A percentile compares a stretch with the other conserved stretches of the same genome.
phyloP scores from a whole-genome alignment of 306 rosid genomes.

The Trifolium pratense region DNA sequence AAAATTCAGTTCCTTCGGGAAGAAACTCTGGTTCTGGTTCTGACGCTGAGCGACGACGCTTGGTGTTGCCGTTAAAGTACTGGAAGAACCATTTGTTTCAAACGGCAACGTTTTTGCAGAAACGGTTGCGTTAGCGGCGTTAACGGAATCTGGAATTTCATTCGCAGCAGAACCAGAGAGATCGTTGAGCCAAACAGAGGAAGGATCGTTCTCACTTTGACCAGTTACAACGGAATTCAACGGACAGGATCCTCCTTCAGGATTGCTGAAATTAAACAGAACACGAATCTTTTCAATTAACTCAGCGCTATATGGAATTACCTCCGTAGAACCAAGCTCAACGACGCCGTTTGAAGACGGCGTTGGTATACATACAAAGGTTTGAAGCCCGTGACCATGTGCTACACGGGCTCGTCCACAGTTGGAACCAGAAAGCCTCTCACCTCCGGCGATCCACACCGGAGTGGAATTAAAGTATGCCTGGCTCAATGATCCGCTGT shows the following conservation, averaged over 20 bases:
- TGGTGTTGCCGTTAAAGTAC: conserved; percentile 65
- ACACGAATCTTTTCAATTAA: conserved; percentile 68
- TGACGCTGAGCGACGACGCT: conserved; percentile 40
- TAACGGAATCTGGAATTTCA: not conserved
- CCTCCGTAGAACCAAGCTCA: conserved; percentile 76
- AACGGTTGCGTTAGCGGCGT: not conserved
- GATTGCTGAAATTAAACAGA: conserved; percentile 72
- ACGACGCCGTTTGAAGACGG: conserved; percentile 73
- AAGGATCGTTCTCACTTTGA: conserved; percentile 84
- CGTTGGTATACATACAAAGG: conserved; percentile 78
- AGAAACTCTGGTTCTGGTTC: conserved; percentile 53
- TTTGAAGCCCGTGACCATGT: conserved; percentile 66
- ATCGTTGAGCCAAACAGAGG: conserved; percentile 79
- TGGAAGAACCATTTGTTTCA: conserved; percentile 53
- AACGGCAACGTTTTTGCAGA: conserved; percentile 32
- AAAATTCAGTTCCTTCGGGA: conserved; percentile 72
- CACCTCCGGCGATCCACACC: conserved; percentile 71
- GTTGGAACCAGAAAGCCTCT: conserved; percentile 46
- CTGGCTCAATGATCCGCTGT: conserved; percentile 66
- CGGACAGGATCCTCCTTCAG: conserved; percentile 67
- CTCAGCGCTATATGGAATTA: conserved; percentile 63
- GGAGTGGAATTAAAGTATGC: conserved; percentile 60
- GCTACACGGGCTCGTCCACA: conserved; percentile 80
- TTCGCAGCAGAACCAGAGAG: conserved; percentile 6
- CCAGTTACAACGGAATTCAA: conserved; percentile 48